Base-by-base conservation (phyloP, 768 basidiomycete genomes). In the Podaxis carcinomalis region DNA sequence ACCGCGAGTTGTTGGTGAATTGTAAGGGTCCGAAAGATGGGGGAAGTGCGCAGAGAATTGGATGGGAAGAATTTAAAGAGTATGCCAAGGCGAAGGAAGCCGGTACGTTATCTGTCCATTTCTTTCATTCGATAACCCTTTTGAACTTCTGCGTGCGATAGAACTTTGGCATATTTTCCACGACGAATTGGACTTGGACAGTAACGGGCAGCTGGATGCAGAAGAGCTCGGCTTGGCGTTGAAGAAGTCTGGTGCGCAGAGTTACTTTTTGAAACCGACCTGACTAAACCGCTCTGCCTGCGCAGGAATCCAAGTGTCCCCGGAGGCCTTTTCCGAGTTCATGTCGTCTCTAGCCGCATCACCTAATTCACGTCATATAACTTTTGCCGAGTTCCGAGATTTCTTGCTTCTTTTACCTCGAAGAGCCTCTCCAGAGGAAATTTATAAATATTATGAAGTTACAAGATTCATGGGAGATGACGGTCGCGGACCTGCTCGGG, bases 81-180 rank as follows among this genome's bases (percentile, higher is more conserved):
- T 95, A 92, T 69, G 89, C 88, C 49, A 83, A 88, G 64, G 80
- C 80, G 59, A 94, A 95, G 74, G 93, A 94, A 82, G 81, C 78
- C 57, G 93, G 92, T 88, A 69, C 68, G 84, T 80, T 36, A 46
- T 39, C 4, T 37, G 1, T 7, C 28, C 37, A n/a, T 56, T 16
- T 50, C 13, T 36, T 23, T 46, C 55, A 13, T 63, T 62, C 55
- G 63, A 47, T 63, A 53, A 44, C n/a, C 23, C 25, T 40, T 37
- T 53, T 62, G 28, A 21, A 50, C 63, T 39, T 40, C 72, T 62
- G 65, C 51, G 13, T 49, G 56, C 61, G 57, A 49, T 60, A 93
- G 94, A 96, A 73, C 79, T 97, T 21, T 97, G 95, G 95, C 79
- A 84, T 54, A 87, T 95, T 58, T 97, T 97, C 73, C 92, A 92